phyloP scores from a whole-genome alignment of 345 rosid species.

The Mercurialis annua region DNA sequence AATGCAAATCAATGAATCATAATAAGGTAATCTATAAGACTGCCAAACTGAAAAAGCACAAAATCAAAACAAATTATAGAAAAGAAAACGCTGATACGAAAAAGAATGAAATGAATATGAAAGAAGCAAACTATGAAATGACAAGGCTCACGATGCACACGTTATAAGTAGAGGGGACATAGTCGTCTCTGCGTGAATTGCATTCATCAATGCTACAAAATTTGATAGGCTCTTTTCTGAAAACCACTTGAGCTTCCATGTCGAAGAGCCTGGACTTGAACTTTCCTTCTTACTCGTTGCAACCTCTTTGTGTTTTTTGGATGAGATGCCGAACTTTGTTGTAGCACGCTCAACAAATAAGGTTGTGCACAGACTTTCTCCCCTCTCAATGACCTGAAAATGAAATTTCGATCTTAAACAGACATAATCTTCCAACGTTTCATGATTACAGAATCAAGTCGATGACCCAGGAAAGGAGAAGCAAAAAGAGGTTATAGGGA shows the following conservation, averaged over 20 bases:
- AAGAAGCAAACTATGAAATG: neutral
- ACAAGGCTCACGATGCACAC: slow-evolving; percentile 27
- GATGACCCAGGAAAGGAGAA: neutral
- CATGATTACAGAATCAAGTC: neutral
- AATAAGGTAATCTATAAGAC: slow-evolving; percentile 15
- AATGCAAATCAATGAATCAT: slow-evolving; percentile 36
- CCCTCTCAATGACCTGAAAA: slow-evolving; percentile 52
- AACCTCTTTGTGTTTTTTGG: slow-evolving; percentile 20
- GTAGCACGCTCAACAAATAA: slow-evolving; percentile 37
- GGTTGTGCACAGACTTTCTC: slow-evolving; percentile 38
- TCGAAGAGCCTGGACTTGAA: slow-evolving; percentile 21
- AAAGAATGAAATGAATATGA: slow-evolving; percentile 48
- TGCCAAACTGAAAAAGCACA: slow-evolving; percentile 10
- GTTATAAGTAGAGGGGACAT: slow-evolving; percentile 47
- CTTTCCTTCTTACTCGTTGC: slow-evolving; percentile 10
- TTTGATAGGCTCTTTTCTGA: slow-evolving; percentile 47
- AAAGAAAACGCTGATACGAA: slow-evolving; percentile 18
- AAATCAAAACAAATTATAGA: neutral
- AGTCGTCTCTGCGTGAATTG: slow-evolving; percentile 49
- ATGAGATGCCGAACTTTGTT: slow-evolving; percentile 26
- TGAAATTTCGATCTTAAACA: neutral
- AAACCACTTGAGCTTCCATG: slow-evolving; percentile 72
- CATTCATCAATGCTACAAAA: slow-evolving; percentile 66
- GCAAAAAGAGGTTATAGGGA: neutral
- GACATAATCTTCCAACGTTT: neutral